phyloP scores from a whole-genome alignment of 768 basidiomycete species.

The Nidula microcarpa region DNA sequence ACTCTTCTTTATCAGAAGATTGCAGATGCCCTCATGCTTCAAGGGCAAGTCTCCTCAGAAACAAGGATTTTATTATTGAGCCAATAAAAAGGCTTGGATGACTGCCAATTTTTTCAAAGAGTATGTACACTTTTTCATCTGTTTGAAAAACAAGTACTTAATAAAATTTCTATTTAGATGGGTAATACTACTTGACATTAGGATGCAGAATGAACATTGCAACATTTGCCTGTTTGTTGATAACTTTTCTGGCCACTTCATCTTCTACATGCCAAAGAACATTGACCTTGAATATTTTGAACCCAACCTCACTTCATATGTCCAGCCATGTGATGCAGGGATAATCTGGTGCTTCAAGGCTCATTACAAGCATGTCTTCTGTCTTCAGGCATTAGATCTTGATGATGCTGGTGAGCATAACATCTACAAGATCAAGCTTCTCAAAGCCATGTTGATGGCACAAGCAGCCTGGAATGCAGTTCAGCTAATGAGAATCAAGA shows the following conservation, averaged over 20 bases:
- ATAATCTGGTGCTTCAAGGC: constrained; percentile 33
- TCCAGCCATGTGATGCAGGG: constrained; percentile 33
- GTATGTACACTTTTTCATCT: constrained; percentile 12
- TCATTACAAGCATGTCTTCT: constrained; percentile 22
- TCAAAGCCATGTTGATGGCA: constrained; percentile 29
- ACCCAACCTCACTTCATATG: constrained; percentile 30
- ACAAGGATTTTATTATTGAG: constrained; percentile 29
- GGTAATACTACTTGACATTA: constrained; percentile 17
- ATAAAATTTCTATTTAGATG: constrained; percentile 9
- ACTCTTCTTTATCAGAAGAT: constrained; percentile 29
- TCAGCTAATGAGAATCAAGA: constrained; percentile 20
- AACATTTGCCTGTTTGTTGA: constrained; percentile 22
- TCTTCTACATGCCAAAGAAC: constrained; percentile 19
- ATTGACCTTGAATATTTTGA: constrained; percentile 23
- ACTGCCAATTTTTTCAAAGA: constrained; percentile 26
- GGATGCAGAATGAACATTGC: constrained; percentile 13
- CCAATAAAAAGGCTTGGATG: constrained; percentile 39
- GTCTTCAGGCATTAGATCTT: constrained; percentile 17
- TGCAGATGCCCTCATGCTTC: constrained; percentile 23
- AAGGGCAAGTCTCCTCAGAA: constrained; percentile 13
- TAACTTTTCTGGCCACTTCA: constrained; percentile 26
- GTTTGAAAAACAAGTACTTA: neutral
- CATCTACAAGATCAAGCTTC: constrained; percentile 31
- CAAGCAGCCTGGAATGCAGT: constrained; percentile 25
- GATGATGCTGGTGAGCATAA: constrained; percentile 24